Evolutionary conservation across 768 basidiomycete genomes (phyloP), one percentile per base, ranked within the genome.

Genomic region (Kwoniella botswanensis): DNA sequence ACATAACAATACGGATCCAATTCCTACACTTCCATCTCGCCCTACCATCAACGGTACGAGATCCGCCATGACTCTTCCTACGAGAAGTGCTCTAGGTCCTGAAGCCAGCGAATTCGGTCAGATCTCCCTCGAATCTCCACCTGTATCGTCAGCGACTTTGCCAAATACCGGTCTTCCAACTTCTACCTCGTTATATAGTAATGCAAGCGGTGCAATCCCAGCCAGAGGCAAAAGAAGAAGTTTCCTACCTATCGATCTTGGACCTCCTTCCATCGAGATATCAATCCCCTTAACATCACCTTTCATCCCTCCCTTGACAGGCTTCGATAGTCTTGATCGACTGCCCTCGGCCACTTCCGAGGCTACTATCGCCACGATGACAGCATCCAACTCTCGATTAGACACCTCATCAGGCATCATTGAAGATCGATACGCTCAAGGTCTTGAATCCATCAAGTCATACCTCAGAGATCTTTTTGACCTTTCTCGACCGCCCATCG

Each of bases 381-480:
- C 65, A 6, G 62, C 43, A 24, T 64, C 59, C 17, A 43, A 29
- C 26, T 71, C 70, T 43, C 58, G 54, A 10, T 55, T 67, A 22
- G 59, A 54, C 15, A 56, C 60, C 11, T 41, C 70, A 17, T 67
- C 68, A 42, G 52, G 61, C 21, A 61, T 65, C 3, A 18, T 26
- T 22, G 78, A 81, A 46, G 55, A 69, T 24, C 64, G 76, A 10
- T 83, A 84, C 65, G 70, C 78, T 1, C 63, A 67, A 7, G 94
- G 93, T 42, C 86, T 99, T 63, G 89, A 92, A 66, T 92, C 92
- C 11, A 89, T 99, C 18, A 95, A 98, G 91, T 93, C 94, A 7
- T 99, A 98, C 83, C 87, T 99, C 21, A 90, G 90, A 77, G 97
- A 99, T 77, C 91, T 99, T 89, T 91, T 94, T 79, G 97, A 99